Conservation (phyloP, 768 basidiomycete species). For the Boletus speciosus region DNA sequence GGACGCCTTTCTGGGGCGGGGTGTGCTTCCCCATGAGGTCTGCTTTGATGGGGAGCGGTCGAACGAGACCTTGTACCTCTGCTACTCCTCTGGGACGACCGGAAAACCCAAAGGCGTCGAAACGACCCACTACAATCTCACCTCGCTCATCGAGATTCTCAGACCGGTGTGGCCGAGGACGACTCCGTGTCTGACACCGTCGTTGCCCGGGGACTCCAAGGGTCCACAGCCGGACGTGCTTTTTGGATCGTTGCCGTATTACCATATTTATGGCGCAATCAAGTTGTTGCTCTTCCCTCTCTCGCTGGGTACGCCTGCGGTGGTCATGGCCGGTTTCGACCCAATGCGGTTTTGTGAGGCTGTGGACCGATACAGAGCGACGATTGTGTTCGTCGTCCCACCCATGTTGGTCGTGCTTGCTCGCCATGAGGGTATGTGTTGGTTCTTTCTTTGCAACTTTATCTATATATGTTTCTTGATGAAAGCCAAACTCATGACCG, state of each 20-base stretch:
- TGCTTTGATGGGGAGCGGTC: conserved; percentile 49
- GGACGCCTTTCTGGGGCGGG: conserved; percentile 49
- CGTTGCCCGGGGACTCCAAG: not conserved
- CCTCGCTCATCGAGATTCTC: conserved; percentile 53
- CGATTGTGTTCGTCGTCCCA: conserved; percentile 62
- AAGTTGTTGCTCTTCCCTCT: conserved; percentile 64
- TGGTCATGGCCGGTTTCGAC: conserved; percentile 70
- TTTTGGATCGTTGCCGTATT: conserved; percentile 63
- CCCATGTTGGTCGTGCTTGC: conserved; percentile 79
- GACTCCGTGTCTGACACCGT: conserved; percentile 24
- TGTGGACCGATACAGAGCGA: conserved; percentile 64
- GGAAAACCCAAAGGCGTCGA: conserved; percentile 73
- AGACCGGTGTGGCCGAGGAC: conserved; percentile 41
- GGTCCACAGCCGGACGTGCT: conserved; percentile 40
- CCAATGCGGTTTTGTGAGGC: conserved; percentile 60
- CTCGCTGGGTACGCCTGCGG: conserved; percentile 44
- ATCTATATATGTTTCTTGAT: no score
- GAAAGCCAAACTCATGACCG: not conserved
- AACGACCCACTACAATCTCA: conserved; percentile 71
- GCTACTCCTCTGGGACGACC: conserved; percentile 69
- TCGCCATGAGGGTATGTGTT: conserved; percentile 59
- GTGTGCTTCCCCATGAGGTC: conserved; percentile 50
- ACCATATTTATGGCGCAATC: conserved; percentile 53
- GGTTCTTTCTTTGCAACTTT: not conserved
- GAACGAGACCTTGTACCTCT: conserved; percentile 61